Conservation (phyloP, 1,284 basidiomycete genomes). For the Pholiota adiposa region DNA sequence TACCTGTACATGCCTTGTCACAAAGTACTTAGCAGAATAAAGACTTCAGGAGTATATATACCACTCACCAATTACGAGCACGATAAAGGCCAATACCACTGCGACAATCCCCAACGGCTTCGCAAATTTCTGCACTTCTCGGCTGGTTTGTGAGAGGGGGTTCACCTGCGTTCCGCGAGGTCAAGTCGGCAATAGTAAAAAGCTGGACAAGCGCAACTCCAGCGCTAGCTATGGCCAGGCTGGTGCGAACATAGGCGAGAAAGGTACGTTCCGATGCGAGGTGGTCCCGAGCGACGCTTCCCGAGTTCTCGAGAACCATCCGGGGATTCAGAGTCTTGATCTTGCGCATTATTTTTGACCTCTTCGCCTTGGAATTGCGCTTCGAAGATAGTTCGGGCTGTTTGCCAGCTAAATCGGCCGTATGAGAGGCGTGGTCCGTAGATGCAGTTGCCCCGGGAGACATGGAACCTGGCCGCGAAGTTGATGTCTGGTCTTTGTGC, state of each 20-base stretch:
- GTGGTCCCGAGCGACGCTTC: slow-evolving; percentile 53
- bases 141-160: slow-evolving; percentile 7
- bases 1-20: slow-evolving; percentile 50
- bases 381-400: background rate
- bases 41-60: background rate
- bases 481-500: background rate
- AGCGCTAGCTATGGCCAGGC: slow-evolving; percentile 46
- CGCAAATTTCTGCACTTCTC: slow-evolving; percentile 40
- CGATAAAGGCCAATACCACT: slow-evolving; percentile 49
- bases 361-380: background rate
- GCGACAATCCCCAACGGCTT: slow-evolving; percentile 55
- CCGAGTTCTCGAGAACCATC: slow-evolving; percentile 44
- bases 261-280: slow-evolving; percentile 54
- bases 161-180: slow-evolving; percentile 21
- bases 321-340: slow-evolving; percentile 23
- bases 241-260: slow-evolving; percentile 53
- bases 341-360: background rate
- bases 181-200: slow-evolving; percentile 47
- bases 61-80: slow-evolving; percentile 49
- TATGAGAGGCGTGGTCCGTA: background rate
- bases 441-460: background rate
- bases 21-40: background rate
- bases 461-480: background rate
- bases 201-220: slow-evolving; percentile 63
- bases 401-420: background rate